phyloP scores from a whole-genome alignment of 2,329 filamentous ascomycete species.

The Penicillium sp. region DNA sequence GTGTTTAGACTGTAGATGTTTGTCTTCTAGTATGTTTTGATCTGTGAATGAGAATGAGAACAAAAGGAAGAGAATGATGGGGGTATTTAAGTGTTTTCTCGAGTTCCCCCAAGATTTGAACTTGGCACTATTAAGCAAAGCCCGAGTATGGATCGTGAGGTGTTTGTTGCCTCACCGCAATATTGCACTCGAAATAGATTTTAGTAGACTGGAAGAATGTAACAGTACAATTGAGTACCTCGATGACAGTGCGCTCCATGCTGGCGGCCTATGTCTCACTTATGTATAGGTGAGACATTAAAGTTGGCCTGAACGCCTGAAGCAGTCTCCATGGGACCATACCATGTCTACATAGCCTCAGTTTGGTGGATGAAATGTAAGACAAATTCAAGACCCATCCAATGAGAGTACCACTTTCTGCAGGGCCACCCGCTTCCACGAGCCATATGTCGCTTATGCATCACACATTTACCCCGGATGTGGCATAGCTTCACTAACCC shows the following conservation, averaged over 20 bases:
- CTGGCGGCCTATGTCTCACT: slow-evolving; percentile 4
- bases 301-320: slow-evolving; percentile 1
- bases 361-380: slow-evolving; percentile 4
- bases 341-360: neutral
- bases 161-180: neutral
- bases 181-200: neutral
- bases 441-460: neutral
- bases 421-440: neutral
- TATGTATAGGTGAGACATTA: slow-evolving; percentile 9
- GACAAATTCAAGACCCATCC: slow-evolving; percentile 14
- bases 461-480: neutral
- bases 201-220: neutral
- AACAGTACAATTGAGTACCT: neutral
- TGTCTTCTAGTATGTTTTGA: neutral
- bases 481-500: neutral
- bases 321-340: neutral
- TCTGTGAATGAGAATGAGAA: neutral
- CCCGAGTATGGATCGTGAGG: neutral
- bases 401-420: slow-evolving; percentile 1
- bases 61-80: neutral
- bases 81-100: slow-evolving; percentile 15
- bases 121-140: neutral
- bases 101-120: neutral
- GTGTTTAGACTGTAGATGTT: neutral
- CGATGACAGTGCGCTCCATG: neutral